Evolutionary conservation across 1,139 yeast genomes (phyloP).

Genomic region (Wickerhamiella pararugosa): DNA sequence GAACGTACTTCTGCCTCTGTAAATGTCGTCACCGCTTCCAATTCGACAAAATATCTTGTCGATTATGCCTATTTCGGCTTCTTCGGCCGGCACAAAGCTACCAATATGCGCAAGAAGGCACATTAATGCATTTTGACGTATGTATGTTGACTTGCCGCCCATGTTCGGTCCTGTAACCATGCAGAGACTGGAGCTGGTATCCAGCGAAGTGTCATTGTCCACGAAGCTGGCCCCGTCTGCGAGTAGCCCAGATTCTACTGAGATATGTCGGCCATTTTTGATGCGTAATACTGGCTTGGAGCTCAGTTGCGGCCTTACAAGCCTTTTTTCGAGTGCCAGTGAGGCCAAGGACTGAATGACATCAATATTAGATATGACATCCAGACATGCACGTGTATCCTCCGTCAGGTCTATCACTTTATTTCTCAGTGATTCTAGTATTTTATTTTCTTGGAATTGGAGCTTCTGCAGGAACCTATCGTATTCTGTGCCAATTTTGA

Average conservation of each 20-base stretch:
- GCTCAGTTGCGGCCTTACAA: constrained; percentile 53
- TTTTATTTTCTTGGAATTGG: constrained; percentile 29
- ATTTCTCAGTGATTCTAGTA: constrained; percentile 31
- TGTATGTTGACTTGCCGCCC: constrained; percentile 92
- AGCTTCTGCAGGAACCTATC: constrained; percentile 17
- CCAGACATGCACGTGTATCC: constrained; percentile 33
- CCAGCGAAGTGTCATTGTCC: constrained; percentile 45
- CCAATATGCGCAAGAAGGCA: constrained; percentile 88
- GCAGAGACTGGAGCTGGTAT: constrained; percentile 32
- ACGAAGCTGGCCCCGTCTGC: constrained; percentile 37
- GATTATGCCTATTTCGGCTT: constrained; percentile 61
- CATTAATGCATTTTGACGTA: constrained; percentile 77
- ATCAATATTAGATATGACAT: constrained; percentile 52
- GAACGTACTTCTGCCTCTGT: constrained; percentile 76
- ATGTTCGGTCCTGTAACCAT: constrained; percentile 90
- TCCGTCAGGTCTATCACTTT: constrained; percentile 29
- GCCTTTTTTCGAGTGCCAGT: constrained; percentile 46
- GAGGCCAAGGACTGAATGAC: constrained; percentile 57
- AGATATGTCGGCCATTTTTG: constrained; percentile 61
- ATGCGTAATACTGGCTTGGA: constrained; percentile 22
- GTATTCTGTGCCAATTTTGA: constrained; percentile 11
- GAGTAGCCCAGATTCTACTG: constrained; percentile 63
- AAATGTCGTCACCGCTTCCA: constrained; percentile 86
- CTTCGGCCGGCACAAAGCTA: constrained; percentile 66
- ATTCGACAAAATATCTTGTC: constrained; percentile 72